Conservation (phyloP, 1,284 basidiomycete species). For the Naganishia sp. region DNA sequence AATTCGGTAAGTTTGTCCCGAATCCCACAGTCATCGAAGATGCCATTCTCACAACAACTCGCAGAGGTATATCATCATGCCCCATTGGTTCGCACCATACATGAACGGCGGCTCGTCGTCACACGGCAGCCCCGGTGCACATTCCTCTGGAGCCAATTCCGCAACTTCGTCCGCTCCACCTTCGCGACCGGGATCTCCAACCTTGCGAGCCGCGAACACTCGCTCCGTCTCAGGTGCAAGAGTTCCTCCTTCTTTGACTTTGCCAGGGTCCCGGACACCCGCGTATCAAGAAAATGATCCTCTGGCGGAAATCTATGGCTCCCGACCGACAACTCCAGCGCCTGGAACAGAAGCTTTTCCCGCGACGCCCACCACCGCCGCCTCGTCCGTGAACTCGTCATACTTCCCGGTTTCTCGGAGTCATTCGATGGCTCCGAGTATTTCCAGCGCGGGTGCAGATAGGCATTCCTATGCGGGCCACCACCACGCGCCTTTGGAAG, state of each 20-base stretch:
- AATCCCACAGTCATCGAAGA: too few species aligned
- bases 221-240: conserved; percentile 13
- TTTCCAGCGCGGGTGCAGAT: conserved; percentile 18
- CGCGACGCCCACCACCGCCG: conserved; percentile 8
- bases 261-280: conserved; percentile 3
- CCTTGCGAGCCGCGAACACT: conserved; percentile 8
- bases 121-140: not conserved
- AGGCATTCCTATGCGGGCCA: conserved; percentile 2
- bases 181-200: conserved; percentile 46
- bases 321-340: conserved; percentile 15
- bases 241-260: not conserved
- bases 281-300: conserved; percentile 14
- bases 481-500: conserved; percentile 61
- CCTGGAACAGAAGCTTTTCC: conserved; percentile 16
- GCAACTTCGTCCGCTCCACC: conserved; percentile 46
- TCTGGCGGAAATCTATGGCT: conserved; percentile 16
- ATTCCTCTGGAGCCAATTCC: conserved; percentile 7
- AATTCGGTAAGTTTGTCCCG: too few species aligned
- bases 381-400: conserved; percentile 9
- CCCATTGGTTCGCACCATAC: conserved; percentile 26
- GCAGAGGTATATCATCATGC: conserved; percentile 3
- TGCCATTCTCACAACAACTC: too few species aligned
- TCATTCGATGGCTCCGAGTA: conserved; percentile 5
- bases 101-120: conserved; percentile 19
- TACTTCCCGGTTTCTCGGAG: conserved; percentile 2